Evolutionary conservation across 192 early-diverging fungal genomes (phyloP).

Genomic region (Coemansia sp.): DNA sequence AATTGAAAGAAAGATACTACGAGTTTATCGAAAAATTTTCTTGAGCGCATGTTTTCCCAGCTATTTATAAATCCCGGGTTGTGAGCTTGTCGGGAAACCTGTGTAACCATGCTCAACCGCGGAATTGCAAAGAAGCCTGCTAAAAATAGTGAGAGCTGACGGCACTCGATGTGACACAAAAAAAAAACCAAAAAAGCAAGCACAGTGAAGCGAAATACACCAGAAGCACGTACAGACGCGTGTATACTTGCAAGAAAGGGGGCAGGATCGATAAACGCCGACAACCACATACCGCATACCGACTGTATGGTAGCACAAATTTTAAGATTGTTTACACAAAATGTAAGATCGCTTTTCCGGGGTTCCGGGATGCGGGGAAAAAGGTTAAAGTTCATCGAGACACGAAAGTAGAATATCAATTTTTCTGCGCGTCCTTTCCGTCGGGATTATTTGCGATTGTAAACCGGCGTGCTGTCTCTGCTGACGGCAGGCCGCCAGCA

Average conservation of each 20-base stretch:
- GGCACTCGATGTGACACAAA: too few relatives aligned
- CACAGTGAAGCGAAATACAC: too few relatives aligned
- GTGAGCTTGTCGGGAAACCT: neutral
- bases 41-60: neutral
- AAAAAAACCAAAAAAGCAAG: too few relatives aligned
- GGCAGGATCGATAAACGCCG: too few relatives aligned
- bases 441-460: slow-evolving; percentile 12
- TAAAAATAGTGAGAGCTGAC: too few relatives aligned
- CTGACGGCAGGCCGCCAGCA: neutral
- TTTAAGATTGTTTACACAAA: neutral
- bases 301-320: neutral
- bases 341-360: too few relatives aligned
- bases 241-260: too few relatives aligned
- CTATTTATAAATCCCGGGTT: neutral
- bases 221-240: too few relatives aligned
- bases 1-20: neutral
- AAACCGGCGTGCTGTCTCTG: slow-evolving; percentile 8
- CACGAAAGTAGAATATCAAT: too few relatives aligned
- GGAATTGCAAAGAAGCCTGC: too few relatives aligned
- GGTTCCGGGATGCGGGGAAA: neutral
- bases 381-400: too few relatives aligned
- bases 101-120: neutral
- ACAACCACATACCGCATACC: neutral
- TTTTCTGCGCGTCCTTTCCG: neutral
- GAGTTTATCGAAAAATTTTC: neutral